These are phyloP conservation scores for Acrodontium crateriforme DNA, from an alignment of 2,329 filamentous ascomycete species.

Conservation along the genomic window DNA sequence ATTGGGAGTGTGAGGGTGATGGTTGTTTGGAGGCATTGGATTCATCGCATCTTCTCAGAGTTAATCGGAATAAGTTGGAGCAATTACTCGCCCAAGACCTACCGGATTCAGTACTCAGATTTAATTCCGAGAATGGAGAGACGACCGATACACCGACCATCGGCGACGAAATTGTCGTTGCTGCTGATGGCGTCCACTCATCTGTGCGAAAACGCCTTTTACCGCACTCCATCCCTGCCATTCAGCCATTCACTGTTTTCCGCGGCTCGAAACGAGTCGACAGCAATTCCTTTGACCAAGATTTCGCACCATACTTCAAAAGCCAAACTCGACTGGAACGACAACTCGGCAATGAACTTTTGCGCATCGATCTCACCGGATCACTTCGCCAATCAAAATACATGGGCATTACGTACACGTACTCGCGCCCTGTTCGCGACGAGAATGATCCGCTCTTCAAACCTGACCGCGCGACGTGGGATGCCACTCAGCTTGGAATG, in stretches of 20 bases:
- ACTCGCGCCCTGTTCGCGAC: constrained; percentile 22
- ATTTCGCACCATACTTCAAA: constrained; percentile 7
- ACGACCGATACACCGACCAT: constrained; percentile 3
- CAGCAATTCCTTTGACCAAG: constrained; percentile 5
- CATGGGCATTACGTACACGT: constrained; percentile 29
- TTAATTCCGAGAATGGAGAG: constrained; percentile 4
- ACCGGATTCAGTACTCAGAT: constrained; percentile 2
- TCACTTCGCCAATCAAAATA: constrained; percentile 14
- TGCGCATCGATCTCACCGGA: constrained; percentile 20
- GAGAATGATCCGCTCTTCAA: constrained; percentile 21
- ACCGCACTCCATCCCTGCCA: constrained; percentile 13
- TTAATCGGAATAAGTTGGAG: constrained; percentile 24
- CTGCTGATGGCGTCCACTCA: constrained; percentile 27
- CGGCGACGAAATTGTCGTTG: constrained; percentile 17
- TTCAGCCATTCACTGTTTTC: constrained; percentile 26
- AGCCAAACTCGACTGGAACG: constrained; percentile 15
- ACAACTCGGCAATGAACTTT: constrained; percentile 10
- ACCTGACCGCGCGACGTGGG: constrained; percentile 19
- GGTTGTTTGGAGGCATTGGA: no score
- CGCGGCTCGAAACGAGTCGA: constrained; percentile 19
- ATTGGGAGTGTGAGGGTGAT: constrained; percentile 14
- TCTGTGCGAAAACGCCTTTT: constrained; percentile 16
- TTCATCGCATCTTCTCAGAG: no score
- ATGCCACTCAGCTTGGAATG: constrained; percentile 22
- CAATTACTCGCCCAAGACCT: neutral